Conservation (phyloP, 1,284 basidiomycete genomes). For the Ganoderma meredithae region DNA sequence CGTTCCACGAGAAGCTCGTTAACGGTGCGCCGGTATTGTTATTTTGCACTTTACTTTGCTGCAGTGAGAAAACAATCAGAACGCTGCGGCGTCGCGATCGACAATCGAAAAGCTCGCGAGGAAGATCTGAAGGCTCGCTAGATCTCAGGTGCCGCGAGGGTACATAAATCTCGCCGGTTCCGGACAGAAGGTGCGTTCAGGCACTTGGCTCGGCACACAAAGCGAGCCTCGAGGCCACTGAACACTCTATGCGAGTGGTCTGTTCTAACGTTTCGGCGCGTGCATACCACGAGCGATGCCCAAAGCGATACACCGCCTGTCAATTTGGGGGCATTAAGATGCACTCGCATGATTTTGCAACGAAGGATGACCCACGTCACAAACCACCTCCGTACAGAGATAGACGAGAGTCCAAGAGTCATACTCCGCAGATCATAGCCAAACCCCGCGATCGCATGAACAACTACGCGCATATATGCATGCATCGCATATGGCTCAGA, state of each 20-base stretch:
- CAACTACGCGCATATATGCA: neutral
- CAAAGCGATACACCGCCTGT: neutral
- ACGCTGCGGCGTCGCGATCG: neutral
- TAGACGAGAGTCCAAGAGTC: too few species aligned
- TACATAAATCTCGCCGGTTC: constrained; percentile 1
- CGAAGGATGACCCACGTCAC: neutral
- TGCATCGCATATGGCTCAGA: neutral
- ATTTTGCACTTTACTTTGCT: constrained; percentile 90
- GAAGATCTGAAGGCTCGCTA: constrained; percentile 1
- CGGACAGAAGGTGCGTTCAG: neutral
- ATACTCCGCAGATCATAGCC: neutral
- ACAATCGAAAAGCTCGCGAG: neutral
- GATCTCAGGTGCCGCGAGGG: constrained; percentile 1
- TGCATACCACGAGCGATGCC: neutral
- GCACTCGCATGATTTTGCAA: neutral
- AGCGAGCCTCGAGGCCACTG: neutral
- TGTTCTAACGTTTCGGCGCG: neutral
- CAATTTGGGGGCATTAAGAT: neutral
- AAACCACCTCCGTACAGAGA: neutral
- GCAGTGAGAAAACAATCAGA: constrained; percentile 14
- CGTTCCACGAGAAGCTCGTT: constrained; percentile 97
- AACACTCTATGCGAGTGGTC: neutral
- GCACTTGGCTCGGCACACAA: neutral
- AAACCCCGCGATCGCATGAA: neutral
- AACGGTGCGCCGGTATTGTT: constrained; percentile 87